Evolutionary conservation across 1,284 basidiomycete species (phyloP), one percentile per base, ranked within the genome.

Genomic region (Ceratobasidium sp.): DNA sequence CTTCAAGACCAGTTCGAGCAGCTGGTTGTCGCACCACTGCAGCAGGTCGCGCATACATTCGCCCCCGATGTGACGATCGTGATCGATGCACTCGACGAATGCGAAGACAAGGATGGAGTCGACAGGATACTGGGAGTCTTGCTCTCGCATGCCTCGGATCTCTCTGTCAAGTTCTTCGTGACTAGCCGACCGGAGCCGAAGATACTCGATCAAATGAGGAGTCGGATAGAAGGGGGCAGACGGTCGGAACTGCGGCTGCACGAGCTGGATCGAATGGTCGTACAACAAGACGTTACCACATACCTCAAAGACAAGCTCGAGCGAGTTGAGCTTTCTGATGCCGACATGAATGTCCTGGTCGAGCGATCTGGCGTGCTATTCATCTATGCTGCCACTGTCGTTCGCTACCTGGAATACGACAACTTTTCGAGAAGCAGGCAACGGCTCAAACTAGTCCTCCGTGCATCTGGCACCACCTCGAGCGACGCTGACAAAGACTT

Each of bases 131-230:
- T 77, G 2, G 46, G 46, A 16, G 18, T 46, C 14, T 16, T 74
- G 23, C 46, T 64, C 30, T 46, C 57, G 2, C 44, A 64, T 18
- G 38, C 57, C 12, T n/a, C 44, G 16, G 30, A 74, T 14, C 71
- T 74, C 12, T 44, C 71, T 0, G 30, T 74, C 59, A 79, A 73
- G 75, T 44, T 79, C 5, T 60, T 79, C 23, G 55, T 79, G 10
- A 64, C 78, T 7, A 79, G 78, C 20, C 66, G 78, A 4, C 78
- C 78, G 2, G 78, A 79, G 33, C 67, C 75, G 20, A 64, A 76
- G 50, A 75, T 78, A 18, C 35, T 35, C 5, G 20, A 44, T 5
- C 27, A 50, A 23, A 64, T 74, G n/a, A 27, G 71, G 8, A 27
- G 33, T 8, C 30, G 30, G 23, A 16, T 12, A 20, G 41, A 33